Percentiles rank a stretch among this genome's conserved stretches.
Conservation (phyloP, 306 rosid genomes). For the Datisca glomerata region DNA sequence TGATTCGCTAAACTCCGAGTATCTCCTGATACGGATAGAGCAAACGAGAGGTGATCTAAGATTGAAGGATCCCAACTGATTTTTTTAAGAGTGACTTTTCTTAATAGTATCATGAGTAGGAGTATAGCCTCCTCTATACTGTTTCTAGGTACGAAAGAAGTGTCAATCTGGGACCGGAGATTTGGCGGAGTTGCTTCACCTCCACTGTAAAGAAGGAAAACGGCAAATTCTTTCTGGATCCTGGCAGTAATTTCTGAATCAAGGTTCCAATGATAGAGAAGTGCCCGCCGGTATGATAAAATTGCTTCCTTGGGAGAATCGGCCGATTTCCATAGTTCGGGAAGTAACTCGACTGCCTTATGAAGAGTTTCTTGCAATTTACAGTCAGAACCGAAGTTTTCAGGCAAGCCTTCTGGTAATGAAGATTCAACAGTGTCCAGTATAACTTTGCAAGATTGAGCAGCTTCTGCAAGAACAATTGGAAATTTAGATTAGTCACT, state of each 20-base stretch:
- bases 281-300: constrained; percentile 59
- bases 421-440: constrained; percentile 82
- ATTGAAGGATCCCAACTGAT: constrained; percentile 93
- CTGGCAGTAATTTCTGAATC: constrained; percentile 42
- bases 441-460: constrained; percentile 74
- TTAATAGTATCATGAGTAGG: constrained; percentile 67
- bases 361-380: constrained; percentile 84
- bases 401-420: constrained; percentile 75
- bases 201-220: constrained; percentile 76
- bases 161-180: constrained; percentile 69
- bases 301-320: constrained; percentile 65
- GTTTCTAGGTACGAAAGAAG: constrained; percentile 70
- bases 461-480: constrained; percentile 77
- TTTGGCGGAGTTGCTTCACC: constrained; percentile 72
- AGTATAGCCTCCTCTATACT: constrained; percentile 95
- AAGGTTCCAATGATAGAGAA: constrained; percentile 71
- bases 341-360: constrained; percentile 68
- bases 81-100: constrained; percentile 41
- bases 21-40: constrained; percentile 73
- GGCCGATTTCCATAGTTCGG: constrained; percentile 83
- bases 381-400: constrained; percentile 57
- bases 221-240: constrained; percentile 72
- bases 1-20: constrained; percentile 59
- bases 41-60: constrained; percentile 87
- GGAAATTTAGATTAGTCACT: constrained; percentile 20